Conservation (phyloP, 176 grass and related monocot species). For the Oryza nivara region DNA sequence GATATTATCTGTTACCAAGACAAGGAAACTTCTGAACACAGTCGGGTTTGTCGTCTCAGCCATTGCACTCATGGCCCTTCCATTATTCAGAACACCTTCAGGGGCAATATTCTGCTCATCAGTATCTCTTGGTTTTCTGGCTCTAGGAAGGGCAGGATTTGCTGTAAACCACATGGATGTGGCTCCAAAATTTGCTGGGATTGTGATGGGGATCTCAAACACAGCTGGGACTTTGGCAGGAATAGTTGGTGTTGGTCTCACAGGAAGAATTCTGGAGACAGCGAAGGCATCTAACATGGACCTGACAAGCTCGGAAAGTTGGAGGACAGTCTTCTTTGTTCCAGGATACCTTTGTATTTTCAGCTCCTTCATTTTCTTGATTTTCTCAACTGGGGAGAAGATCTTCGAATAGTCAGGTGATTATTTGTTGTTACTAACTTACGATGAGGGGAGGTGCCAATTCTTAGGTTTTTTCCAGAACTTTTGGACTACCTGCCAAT, state of each 20-base stretch:
- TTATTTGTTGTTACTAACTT: background rate
- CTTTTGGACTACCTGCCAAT: background rate
- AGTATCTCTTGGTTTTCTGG: constrained; percentile 59
- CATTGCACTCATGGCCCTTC: constrained; percentile 57
- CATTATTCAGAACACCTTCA: constrained; percentile 48
- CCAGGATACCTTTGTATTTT: constrained; percentile 62
- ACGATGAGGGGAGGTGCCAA: background rate
- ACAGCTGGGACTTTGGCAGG: constrained; percentile 69
- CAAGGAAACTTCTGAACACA: constrained; percentile 64
- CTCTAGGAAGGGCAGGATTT: constrained; percentile 65
- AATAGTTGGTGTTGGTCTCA: constrained; percentile 64
- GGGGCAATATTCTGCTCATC: constrained; percentile 54
- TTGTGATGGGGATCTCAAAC: constrained; percentile 69
- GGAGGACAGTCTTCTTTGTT: constrained; percentile 61
- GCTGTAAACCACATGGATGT: constrained; percentile 71
- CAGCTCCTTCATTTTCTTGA: constrained; percentile 64
- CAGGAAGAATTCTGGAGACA: constrained; percentile 61
- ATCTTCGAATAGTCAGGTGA: constrained; percentile 48
- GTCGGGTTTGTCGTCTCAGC: constrained; percentile 60
- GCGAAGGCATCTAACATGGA: constrained; percentile 53
- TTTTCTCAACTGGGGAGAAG: constrained; percentile 62
- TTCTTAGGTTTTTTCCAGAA: background rate
- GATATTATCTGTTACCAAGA: constrained; percentile 61
- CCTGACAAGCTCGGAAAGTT: constrained; percentile 51
- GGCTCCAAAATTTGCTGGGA: constrained; percentile 66